phyloP scores from a whole-genome alignment of 768 basidiomycete species.

The Lactifluus pinguis region DNA sequence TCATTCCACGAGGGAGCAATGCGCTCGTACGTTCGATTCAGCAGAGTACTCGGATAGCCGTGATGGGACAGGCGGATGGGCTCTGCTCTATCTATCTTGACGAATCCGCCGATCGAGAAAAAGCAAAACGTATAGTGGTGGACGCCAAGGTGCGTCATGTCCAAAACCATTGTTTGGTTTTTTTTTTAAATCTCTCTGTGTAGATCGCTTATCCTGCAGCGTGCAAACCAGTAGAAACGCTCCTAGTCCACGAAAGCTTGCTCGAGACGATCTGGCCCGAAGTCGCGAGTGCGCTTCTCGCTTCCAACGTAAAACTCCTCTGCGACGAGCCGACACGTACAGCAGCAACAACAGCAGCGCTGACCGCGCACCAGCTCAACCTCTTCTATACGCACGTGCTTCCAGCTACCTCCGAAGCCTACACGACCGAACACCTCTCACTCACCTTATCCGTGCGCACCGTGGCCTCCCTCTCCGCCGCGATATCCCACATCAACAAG shows the following conservation, averaged over 20 bases:
- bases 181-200: too few species aligned
- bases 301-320: slow-evolving; percentile 61
- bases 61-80: slow-evolving; percentile 99
- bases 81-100: slow-evolving; percentile 88
- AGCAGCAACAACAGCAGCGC: slow-evolving; percentile 38
- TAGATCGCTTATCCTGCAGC: slow-evolving; percentile 94
- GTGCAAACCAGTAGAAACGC: slow-evolving; percentile 87
- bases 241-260: slow-evolving; percentile 72
- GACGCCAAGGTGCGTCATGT: slow-evolving; percentile 71
- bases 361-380: slow-evolving; percentile 16
- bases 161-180: too few species aligned
- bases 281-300: slow-evolving; percentile 65
- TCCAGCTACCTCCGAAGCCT: slow-evolving; percentile 52
- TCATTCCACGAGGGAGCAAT: slow-evolving; percentile 94
- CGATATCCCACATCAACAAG: slow-evolving; percentile 83
- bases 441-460: slow-evolving; percentile 74
- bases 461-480: slow-evolving; percentile 60
- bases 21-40: slow-evolving; percentile 83
- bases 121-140: slow-evolving; percentile 72
- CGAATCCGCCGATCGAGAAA: slow-evolving; percentile 65
- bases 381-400: slow-evolving; percentile 37
- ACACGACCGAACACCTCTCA: slow-evolving; percentile 81
- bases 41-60: slow-evolving; percentile 83
- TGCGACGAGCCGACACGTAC: slow-evolving; percentile 64
- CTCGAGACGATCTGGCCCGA: slow-evolving; percentile 71